Evolutionary conservation across 768 basidiomycete species (phyloP), one percentile per base, ranked within the genome.

Genomic region (Dioszegia crocea): DNA sequence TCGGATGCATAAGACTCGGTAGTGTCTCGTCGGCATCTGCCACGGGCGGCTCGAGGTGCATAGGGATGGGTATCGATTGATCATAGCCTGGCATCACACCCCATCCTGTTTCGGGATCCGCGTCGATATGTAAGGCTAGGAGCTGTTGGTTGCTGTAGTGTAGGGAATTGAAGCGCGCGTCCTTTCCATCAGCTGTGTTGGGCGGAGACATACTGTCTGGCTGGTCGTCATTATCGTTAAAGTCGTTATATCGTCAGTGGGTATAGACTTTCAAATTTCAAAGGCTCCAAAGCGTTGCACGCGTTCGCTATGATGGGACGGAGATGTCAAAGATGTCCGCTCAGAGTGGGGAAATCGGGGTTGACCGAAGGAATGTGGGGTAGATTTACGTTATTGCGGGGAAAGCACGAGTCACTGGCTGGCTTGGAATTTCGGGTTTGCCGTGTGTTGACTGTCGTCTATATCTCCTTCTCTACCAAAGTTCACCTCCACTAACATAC

Each of bases 11-110:
- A 29, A 56, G 59, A 48, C 57, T 59, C 6, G 71, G 71, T 8
- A 73, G 52, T 2, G 63, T 68, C 44, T 73, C 71, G 45, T 73
- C 71, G 17, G 68, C 64, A 47, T 73, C 71, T 16, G 64, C 41
- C 19, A 62, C 30, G 3, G 67, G 68, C n/a, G 71, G 71, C 47
- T 73, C 68, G 16, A 70, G 63, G 49, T 68, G 55, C 8, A 30
- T n/a, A 1, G 69, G 71, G 36, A 73, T 67, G 21, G 62, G 33
- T 17, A 73, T 57, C 2, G 71, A 55, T 30, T 73, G 64, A 48
- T 73, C 71, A 57, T 57, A 73, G 16, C 71, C 71, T 29, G 71
- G 71, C 71, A 73, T 73, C 11, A 73, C 68, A 33, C 58, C 59
- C 71, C 71, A 73, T 27, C 71, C 71, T 49, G 68, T 67, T 59